Conservation (phyloP, 2,329 filamentous ascomycete species). For the Arthroderma sp. region DNA sequence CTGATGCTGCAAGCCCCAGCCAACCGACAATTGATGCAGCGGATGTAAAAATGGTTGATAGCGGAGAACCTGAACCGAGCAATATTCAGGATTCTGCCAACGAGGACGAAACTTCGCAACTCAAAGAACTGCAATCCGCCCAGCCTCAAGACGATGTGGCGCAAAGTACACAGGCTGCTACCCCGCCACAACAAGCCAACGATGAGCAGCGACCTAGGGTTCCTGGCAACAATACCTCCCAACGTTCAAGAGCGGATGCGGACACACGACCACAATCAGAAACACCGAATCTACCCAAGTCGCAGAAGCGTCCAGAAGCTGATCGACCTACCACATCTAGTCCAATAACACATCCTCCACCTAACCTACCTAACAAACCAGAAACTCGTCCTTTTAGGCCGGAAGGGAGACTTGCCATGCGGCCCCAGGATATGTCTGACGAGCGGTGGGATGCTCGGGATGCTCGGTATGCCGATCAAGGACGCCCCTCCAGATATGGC, state of each 20-base stretch:
- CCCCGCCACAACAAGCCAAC: neutral
- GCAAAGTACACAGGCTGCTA: too few species aligned
- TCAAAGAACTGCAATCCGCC: too few species aligned
- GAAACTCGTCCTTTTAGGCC: slow-evolving; percentile 24
- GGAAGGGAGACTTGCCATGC: slow-evolving; percentile 25
- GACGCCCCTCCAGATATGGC: slow-evolving; percentile 23
- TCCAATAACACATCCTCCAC: slow-evolving; percentile 20
- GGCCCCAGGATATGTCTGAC: slow-evolving; percentile 26
- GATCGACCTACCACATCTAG: slow-evolving; percentile 19
- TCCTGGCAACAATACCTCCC: slow-evolving; percentile 1
- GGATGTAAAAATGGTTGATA: too few species aligned
- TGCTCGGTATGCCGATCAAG: slow-evolving; percentile 23
- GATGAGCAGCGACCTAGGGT: slow-evolving; percentile 1
- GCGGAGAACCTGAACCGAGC: too few species aligned
- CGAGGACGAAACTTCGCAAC: too few species aligned
- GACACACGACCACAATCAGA: slow-evolving; percentile 14
- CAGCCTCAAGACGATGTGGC: too few species aligned
- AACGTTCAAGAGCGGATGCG: neutral
- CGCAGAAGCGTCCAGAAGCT: slow-evolving; percentile 27
- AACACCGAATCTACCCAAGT: slow-evolving; percentile 17
- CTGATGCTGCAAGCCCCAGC: neutral
- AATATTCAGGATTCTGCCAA: too few species aligned
- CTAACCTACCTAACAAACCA: slow-evolving; percentile 23
- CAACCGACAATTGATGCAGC: neutral
- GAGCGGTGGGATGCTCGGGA: slow-evolving; percentile 23